Evolutionary conservation across 1,284 basidiomycete species (phyloP).

Genomic region (Vanrija humicola): DNA sequence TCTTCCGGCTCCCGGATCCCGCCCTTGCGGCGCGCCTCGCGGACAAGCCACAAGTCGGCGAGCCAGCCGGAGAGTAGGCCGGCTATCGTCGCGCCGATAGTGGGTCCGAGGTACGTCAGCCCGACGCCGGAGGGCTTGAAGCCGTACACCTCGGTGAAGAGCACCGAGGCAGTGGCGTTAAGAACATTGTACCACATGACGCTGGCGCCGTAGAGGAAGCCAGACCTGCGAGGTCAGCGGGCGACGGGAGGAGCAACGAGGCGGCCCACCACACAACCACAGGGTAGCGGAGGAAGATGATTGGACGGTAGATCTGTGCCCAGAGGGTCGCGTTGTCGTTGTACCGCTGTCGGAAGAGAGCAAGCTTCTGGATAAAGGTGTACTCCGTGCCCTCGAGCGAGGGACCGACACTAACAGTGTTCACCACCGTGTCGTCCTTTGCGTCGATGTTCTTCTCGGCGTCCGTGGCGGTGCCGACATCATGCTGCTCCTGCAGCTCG

Average conservation of each 20-base stretch:
- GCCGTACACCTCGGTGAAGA: constrained; percentile 11
- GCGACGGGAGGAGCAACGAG: too few species aligned
- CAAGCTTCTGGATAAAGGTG: constrained; percentile 6
- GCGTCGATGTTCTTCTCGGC: background rate
- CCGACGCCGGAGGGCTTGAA: constrained; percentile 21
- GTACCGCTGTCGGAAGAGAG: constrained; percentile 10
- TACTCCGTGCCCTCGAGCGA: constrained; percentile 3
- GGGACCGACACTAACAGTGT: background rate
- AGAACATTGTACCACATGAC: constrained; percentile 27
- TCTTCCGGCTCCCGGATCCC: constrained; percentile 34
- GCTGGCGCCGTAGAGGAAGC: constrained; percentile 21
- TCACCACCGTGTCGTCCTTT: background rate
- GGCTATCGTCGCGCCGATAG: constrained; percentile 21
- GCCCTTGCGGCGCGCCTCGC: constrained; percentile 10
- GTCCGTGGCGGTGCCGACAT: background rate
- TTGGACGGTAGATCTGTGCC: constrained; percentile 17
- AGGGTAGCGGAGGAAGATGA: constrained; percentile 19
- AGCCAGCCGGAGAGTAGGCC: constrained; percentile 13
- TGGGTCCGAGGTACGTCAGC: constrained; percentile 24
- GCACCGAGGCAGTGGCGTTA: constrained; percentile 19
- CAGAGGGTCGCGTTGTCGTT: constrained; percentile 4
- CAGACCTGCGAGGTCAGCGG: background rate
- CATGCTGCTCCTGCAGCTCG: constrained; percentile 10
- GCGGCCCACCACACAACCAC: constrained; percentile 15
- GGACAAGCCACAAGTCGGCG: constrained; percentile 19